A percentile compares a stretch with the other conserved stretches of the same genome.
Evolutionary conservation across 352 stramenopile species (phyloP).

Genomic region (Pythium sp.): DNA sequence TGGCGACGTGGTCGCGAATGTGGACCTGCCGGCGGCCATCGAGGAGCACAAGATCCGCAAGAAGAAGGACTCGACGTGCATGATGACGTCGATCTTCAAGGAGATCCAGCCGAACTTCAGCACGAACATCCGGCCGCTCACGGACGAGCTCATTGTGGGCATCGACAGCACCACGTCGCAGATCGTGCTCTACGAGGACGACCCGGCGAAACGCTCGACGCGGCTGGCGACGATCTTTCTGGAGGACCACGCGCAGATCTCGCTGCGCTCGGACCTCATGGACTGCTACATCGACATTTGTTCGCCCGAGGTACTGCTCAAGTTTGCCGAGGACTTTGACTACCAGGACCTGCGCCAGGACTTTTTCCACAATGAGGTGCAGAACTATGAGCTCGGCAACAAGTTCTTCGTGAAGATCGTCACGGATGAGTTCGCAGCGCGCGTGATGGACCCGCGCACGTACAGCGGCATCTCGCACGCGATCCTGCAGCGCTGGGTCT

Average conservation of each 20-base stretch:
- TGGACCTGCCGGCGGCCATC: constrained; percentile 84
- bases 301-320: constrained; percentile 96
- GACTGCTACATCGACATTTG: constrained; percentile 99
- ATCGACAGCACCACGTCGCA: constrained; percentile 74
- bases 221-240: constrained; percentile 71
- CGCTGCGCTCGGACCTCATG: constrained; percentile 91
- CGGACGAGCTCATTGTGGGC: constrained; percentile 80
- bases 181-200: constrained; percentile 84
- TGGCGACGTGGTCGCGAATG: constrained; percentile 96
- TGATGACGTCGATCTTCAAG: constrained; percentile 97
- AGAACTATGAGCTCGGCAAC: constrained; percentile 97
- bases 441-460: constrained; percentile 92
- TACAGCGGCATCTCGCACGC: constrained; percentile 93
- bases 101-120: constrained; percentile 66
- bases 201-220: constrained; percentile 45
- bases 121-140: constrained; percentile 62
- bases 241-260: constrained; percentile 84
- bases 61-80: constrained; percentile 90
- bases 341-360: constrained; percentile 95
- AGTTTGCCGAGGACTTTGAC: constrained; percentile 98
- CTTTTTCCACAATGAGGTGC: constrained; percentile 96
- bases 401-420: constrained; percentile 95
- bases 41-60: constrained; percentile 75
- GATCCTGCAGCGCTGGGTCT: constrained; percentile 94
- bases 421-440: constrained; percentile 90